phyloP scores from a whole-genome alignment of 169 alveolate species.

The Cryptosporidium sp. region DNA sequence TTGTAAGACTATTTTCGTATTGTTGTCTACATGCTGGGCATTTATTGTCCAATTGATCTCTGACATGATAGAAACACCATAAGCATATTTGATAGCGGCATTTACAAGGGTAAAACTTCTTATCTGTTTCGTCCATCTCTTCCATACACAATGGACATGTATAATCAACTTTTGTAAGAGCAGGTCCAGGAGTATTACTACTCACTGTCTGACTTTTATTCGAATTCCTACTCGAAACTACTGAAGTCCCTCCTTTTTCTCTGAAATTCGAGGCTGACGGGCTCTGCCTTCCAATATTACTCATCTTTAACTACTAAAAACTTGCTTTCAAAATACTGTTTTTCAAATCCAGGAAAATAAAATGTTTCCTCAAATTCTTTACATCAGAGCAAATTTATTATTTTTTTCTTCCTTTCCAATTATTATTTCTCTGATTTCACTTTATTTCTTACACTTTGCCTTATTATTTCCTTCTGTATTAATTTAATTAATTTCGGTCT shows the following conservation, averaged over 20 bases:
- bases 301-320: not conserved
- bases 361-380: conserved; percentile 2
- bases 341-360: not conserved
- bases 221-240: not conserved
- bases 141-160: conserved; percentile 91
- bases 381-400: not conserved
- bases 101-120: conserved; percentile 89
- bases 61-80: conserved; percentile 91
- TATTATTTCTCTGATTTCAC: not conserved
- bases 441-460: not conserved
- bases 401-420: not conserved
- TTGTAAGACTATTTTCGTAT: conserved; percentile 84
- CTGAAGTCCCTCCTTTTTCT: conserved; percentile 20
- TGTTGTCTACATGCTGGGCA: conserved; percentile 93
- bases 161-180: conserved; percentile 78
- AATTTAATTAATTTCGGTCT: not conserved
- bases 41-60: conserved; percentile 89
- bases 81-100: conserved; percentile 92
- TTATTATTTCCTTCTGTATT: not conserved
- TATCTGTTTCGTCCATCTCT: conserved; percentile 90
- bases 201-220: not conserved
- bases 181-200: not conserved
- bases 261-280: conserved; percentile 6
- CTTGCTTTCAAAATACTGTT: not conserved
- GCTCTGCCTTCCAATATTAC: not conserved